Percentiles rank a stretch among this genome's conserved stretches.
Conservation (phyloP, 495 filamentous ascomycete genomes). For the Melanomma pulvis-pyrius region DNA sequence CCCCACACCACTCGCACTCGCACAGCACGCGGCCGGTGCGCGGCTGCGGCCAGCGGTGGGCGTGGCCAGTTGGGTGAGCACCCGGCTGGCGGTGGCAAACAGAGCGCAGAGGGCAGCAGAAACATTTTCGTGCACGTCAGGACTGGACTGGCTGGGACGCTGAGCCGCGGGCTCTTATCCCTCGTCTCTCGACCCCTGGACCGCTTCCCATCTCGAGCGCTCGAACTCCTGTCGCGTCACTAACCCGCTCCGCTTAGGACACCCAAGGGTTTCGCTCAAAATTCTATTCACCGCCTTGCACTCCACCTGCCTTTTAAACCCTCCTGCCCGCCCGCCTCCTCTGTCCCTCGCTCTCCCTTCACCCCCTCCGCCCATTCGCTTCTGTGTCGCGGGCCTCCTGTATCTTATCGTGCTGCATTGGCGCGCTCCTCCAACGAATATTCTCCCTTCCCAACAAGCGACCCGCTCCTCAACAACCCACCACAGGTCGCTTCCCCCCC, state of each 20-base stretch:
- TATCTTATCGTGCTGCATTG: conserved; percentile 15
- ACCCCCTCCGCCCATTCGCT: conserved; percentile 1
- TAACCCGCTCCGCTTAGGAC: conserved; percentile 24
- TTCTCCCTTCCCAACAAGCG: conserved; percentile 21
- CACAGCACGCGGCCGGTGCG: neutral
- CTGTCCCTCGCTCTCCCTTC: conserved; percentile 8
- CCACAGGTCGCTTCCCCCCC: neutral
- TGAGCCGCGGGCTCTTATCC: neutral
- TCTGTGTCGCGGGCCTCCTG: neutral
- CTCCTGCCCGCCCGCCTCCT: conserved; percentile 3
- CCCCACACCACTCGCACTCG: neutral
- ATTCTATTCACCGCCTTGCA: conserved; percentile 33
- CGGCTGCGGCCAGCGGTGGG: neutral
- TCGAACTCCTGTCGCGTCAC: conserved; percentile 30
- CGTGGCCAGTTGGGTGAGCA: neutral
- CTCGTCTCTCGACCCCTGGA: conserved; percentile 1
- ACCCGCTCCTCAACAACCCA: conserved; percentile 19
- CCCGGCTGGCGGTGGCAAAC: conserved; percentile 8
- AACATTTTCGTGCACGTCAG: neutral
- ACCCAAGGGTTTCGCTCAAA: conserved; percentile 20
- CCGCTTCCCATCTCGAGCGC: conserved; percentile 20
- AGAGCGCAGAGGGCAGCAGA: neutral
- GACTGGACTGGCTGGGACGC: neutral
- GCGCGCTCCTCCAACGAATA: neutral
- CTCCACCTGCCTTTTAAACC: conserved; percentile 15